Percentiles rank a stretch among this genome's conserved stretches.
Evolutionary conservation across 805 yeast genomes (phyloP).

Genomic region (Scheffersomyces amazonensis): DNA sequence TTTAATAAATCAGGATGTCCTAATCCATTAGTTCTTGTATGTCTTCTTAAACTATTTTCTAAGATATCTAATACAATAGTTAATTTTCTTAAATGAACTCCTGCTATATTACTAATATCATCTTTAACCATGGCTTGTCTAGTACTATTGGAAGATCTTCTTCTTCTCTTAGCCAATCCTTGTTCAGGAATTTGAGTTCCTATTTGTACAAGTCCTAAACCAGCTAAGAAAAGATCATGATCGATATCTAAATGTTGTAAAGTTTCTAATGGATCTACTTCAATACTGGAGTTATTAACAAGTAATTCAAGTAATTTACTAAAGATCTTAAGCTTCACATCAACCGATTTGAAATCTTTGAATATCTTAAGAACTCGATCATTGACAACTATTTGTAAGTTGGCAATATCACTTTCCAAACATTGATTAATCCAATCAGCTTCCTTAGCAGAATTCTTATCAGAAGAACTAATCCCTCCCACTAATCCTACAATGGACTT

Average conservation of each 20-base stretch:
- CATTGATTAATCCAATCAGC: constrained; percentile 58
- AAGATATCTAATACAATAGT: constrained; percentile 78
- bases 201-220: constrained; percentile 60
- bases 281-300: constrained; percentile 38
- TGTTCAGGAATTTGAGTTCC: constrained; percentile 45
- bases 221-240: constrained; percentile 53
- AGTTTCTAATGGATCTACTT: constrained; percentile 41
- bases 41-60: constrained; percentile 47
- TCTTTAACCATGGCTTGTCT: constrained; percentile 73
- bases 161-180: constrained; percentile 65
- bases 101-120: constrained; percentile 71
- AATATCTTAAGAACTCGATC: constrained; percentile 55
- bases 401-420: constrained; percentile 40
- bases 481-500: constrained; percentile 54
- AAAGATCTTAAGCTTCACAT: constrained; percentile 55
- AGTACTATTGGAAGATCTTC: constrained; percentile 79
- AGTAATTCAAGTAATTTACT: constrained; percentile 49
- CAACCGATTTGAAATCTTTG: constrained; percentile 48
- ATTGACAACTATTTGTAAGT: constrained; percentile 43
- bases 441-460: constrained; percentile 49
- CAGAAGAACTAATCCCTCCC: constrained; percentile 44
- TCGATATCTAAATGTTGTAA: constrained; percentile 54
- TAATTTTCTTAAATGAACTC: constrained; percentile 70
- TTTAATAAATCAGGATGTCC: constrained; percentile 47
- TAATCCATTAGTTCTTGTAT: constrained; percentile 13